A percentile compares a stretch with the other conserved stretches of the same genome.
These are phyloP conservation scores for Fusarium verticillioides DNA, from an alignment of 2,329 filamentous ascomycete genomes.

Conservation along the genomic window DNA sequence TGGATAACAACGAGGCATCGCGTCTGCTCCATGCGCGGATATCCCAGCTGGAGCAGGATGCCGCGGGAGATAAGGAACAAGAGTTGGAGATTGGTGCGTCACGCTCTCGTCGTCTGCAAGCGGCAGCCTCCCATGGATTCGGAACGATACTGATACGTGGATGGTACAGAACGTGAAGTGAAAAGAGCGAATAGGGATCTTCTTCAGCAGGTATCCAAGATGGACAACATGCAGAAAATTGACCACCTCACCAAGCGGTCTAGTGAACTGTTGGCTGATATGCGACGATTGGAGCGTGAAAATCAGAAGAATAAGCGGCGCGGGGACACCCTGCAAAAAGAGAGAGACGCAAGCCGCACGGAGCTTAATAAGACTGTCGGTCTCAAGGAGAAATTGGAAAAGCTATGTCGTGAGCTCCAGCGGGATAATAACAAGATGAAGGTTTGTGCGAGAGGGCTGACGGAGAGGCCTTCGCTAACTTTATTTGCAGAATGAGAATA, in stretches of 20 bases:
- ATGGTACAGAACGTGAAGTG: slow-evolving; percentile 82
- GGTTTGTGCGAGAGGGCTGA: slow-evolving; percentile 61
- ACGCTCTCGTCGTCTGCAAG: slow-evolving; percentile 28
- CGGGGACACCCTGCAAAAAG: slow-evolving; percentile 93
- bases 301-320: slow-evolving; percentile 96
- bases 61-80: slow-evolving; percentile 92
- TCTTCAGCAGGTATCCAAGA: slow-evolving; percentile 87
- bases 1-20: slow-evolving; percentile 88
- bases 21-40: slow-evolving; percentile 94
- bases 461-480: slow-evolving; percentile 38
- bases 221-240: slow-evolving; percentile 91
- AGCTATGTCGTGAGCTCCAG: slow-evolving; percentile 91
- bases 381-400: slow-evolving; percentile 96
- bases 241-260: slow-evolving; percentile 92
- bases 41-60: slow-evolving; percentile 93
- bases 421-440: slow-evolving; percentile 99
- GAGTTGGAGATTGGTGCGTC: slow-evolving; percentile 91
- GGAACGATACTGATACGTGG: slow-evolving; percentile 43
- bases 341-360: slow-evolving; percentile 88
- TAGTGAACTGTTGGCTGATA: slow-evolving; percentile 89
- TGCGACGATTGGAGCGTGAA: slow-evolving; percentile 95
- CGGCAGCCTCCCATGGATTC: slow-evolving; percentile 12
- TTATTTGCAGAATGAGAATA: slow-evolving; percentile 81
- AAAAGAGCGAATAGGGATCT: slow-evolving; percentile 94
- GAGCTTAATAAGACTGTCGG: slow-evolving; percentile 91